Conservation (phyloP, 495 filamentous ascomycete genomes). For the Cercophora newfieldiana region DNA sequence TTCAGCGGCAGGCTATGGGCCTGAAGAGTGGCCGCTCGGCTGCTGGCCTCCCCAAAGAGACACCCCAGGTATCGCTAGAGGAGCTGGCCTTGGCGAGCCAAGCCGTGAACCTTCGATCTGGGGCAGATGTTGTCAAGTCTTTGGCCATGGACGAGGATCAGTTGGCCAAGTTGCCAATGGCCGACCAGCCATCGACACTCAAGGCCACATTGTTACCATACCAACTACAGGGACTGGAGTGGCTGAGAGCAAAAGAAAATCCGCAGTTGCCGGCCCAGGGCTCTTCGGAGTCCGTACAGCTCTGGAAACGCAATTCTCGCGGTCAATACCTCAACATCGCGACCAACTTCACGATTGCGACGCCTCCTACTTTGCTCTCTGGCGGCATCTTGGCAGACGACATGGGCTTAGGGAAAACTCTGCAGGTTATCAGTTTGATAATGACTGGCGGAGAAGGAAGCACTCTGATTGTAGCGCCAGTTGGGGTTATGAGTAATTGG, state of each 20-base stretch:
- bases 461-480: conserved; percentile 80
- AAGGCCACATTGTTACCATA: conserved; percentile 72
- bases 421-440: conserved; percentile 83
- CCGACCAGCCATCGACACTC: conserved; percentile 62
- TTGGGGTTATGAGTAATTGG: conserved; percentile 94
- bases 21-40: conserved; percentile 34
- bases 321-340: conserved; percentile 71
- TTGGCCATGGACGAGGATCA: conserved; percentile 72
- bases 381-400: conserved; percentile 91
- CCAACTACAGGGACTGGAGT: conserved; percentile 81
- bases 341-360: conserved; percentile 65
- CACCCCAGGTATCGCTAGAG: conserved; percentile 50
- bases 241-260: conserved; percentile 77
- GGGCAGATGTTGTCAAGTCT: conserved; percentile 65
- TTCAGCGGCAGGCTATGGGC: conserved; percentile 39
- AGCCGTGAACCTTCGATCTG: conserved; percentile 54
- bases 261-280: conserved; percentile 63
- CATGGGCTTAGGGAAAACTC: conserved; percentile 93
- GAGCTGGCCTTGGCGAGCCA: conserved; percentile 68
- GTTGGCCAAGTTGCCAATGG: conserved; percentile 72
- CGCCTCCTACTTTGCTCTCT: conserved; percentile 62
- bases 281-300: conserved; percentile 67
- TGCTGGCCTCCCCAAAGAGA: conserved; percentile 31
- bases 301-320: conserved; percentile 67
- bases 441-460: conserved; percentile 58